Conservation (phyloP, 1,284 basidiomycete genomes). For the Leccinum subrobustum region DNA sequence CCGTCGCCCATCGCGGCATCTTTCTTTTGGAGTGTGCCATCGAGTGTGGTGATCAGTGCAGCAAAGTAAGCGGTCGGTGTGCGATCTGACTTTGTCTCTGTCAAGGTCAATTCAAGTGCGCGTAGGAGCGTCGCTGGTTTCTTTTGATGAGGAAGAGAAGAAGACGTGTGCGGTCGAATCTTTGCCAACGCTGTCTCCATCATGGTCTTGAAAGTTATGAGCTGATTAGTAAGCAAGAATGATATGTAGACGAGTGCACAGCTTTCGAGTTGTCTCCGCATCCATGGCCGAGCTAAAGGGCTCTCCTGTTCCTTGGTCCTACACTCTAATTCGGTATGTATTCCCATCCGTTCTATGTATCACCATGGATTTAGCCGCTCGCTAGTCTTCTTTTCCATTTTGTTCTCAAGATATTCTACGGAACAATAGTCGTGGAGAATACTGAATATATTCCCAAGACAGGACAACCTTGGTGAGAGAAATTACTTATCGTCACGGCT, state of each 20-base stretch:
- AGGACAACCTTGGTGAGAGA: conserved; percentile 66
- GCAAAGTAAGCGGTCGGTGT: conserved; percentile 89
- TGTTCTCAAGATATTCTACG: conserved; percentile 86
- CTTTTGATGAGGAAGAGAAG: conserved; percentile 84
- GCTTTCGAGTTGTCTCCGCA: not conserved
- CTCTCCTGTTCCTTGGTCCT: conserved; percentile 65
- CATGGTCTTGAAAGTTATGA: not conserved
- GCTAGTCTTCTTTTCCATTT: conserved; percentile 67
- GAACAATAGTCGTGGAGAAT: conserved; percentile 84
- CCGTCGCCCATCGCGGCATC: conserved; percentile 67
- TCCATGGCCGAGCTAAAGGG: conserved; percentile 40
- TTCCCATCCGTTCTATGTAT: not conserved
- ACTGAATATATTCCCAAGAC: conserved; percentile 64
- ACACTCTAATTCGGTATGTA: conserved; percentile 58
- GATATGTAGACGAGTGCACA: not conserved
- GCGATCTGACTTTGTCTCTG: conserved; percentile 69
- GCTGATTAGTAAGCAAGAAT: not conserved
- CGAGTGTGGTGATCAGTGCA: conserved; percentile 78
- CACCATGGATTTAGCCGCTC: conserved; percentile 2
- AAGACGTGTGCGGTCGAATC: conserved; percentile 85
- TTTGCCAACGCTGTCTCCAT: conserved; percentile 77
- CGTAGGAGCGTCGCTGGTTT: conserved; percentile 86
- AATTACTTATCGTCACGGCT: not conserved
- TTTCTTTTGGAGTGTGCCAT: conserved; percentile 68
- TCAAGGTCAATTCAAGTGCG: conserved; percentile 88